Base-by-base conservation (phyloP, 768 basidiomycete genomes). In the Russula sp. region DNA sequence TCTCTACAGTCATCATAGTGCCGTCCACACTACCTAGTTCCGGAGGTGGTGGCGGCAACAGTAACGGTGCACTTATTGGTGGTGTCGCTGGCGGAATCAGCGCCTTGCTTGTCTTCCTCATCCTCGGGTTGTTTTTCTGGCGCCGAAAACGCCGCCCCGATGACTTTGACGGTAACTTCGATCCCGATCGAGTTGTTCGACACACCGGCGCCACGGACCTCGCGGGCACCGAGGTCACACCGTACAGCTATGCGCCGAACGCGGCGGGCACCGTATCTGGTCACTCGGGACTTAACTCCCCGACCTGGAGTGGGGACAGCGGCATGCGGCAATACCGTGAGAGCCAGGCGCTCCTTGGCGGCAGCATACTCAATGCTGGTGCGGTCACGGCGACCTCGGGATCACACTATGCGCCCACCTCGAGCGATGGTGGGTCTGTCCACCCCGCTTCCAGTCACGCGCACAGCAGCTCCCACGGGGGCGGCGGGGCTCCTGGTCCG, bases 141-240 rank as follows among this genome's bases (percentile, higher is more conserved):
- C 71, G 72, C 47, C 70, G 70, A 22, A 69, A 72, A 37, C 64
- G 61, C 49, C 57, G 51, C n/a, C 65, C 69, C 39, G 75, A 79
- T 60, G 79, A 81, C 32, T 81, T 81, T 51, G 79, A 81, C 59
- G 79, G 80, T 55, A 74, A 80, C 72, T 80, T 80, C 62, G 79
- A 80, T 44, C 80, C 79, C 0, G 80, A 80, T 62, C 76, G 75
- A 6, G 75, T 80, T 47, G 64, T 74, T 2, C 70, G 68, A 11
- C 73, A 72, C 37, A 40, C 16, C n/a, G 71, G 54, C 37, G 18
- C 69, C 67, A 47, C 59, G 10, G 68, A 69, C 49, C 63, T 69
- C 11, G 62, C 56, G 1, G 64, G 61, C 5, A 61, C 63, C 7
- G 68, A 67, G 48, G 66, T 61, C 10, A 66, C 65, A 3, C 65